Conservation (phyloP, 768 basidiomycete genomes). For the Phaeotremella fagi region DNA sequence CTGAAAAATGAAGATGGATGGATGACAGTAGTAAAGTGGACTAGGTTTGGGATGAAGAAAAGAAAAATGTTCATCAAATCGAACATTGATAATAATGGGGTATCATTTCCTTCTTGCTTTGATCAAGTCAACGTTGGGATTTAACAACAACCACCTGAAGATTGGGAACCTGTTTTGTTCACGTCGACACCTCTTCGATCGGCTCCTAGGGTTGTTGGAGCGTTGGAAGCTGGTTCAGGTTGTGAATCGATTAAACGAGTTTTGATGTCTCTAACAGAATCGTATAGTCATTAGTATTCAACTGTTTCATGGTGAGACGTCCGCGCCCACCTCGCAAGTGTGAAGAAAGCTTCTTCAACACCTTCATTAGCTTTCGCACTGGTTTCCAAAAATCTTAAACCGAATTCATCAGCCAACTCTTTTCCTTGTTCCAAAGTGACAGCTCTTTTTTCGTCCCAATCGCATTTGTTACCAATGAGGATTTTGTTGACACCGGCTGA, state of each 20-base stretch:
- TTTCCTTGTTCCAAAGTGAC: constrained; percentile 89
- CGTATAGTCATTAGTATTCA: no score
- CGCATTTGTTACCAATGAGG: constrained; percentile 96
- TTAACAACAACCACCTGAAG: constrained; percentile 30
- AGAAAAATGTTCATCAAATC: no score
- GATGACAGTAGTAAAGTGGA: no score
- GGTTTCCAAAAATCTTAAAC: constrained; percentile 96
- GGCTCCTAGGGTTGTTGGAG: constrained; percentile 22
- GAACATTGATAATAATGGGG: no score
- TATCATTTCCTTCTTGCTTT: no score
- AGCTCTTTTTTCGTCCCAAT: constrained; percentile 93
- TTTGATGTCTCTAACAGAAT: constrained; percentile 72
- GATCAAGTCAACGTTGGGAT: no score
- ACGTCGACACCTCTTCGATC: constrained; percentile 37
- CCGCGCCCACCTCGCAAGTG: constrained; percentile 81
- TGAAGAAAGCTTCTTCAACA: constrained; percentile 98
- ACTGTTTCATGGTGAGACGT: no score
- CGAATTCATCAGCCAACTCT: constrained; percentile 85
- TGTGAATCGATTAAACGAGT: constrained; percentile 87
- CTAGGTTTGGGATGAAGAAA: no score
- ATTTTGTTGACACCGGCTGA: constrained; percentile 99
- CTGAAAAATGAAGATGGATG: no score
- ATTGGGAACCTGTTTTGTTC: constrained; percentile 25
- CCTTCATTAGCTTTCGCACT: constrained; percentile 95
- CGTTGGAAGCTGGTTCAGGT: constrained; percentile 30